Conservation (phyloP, 2,329 filamentous ascomycete species). For the Fusarium algeriense region DNA sequence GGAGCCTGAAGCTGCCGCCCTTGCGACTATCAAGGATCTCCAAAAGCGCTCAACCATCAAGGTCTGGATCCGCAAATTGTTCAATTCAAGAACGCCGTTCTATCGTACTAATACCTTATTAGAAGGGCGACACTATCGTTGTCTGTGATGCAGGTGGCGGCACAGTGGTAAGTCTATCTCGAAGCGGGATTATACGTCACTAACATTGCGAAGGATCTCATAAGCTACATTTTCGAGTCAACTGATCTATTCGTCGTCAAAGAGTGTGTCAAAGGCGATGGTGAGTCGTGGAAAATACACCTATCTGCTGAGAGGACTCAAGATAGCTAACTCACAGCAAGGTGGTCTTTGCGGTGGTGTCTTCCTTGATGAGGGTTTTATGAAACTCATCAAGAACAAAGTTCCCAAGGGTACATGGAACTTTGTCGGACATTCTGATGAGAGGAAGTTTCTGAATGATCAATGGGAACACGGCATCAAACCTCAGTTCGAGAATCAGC, state of each 20-base stretch:
- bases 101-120: neutral
- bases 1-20: conserved; percentile 61
- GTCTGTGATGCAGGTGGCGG: conserved; percentile 56
- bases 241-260: conserved; percentile 47
- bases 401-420: conserved; percentile 22
- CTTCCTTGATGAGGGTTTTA: conserved; percentile 56
- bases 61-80: conserved; percentile 5
- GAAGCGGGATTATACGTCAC: rapidly evolving
- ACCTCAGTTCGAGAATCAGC: conserved; percentile 40
- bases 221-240: conserved; percentile 53
- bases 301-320: rapidly evolving
- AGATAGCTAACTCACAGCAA: conserved; percentile 6
- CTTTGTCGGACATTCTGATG: neutral
- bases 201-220: conserved; percentile 52
- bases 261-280: conserved; percentile 56
- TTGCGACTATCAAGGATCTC: conserved; percentile 53
- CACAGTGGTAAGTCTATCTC: conserved; percentile 47
- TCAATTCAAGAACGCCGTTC: too few relatives aligned
- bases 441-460: conserved; percentile 42
- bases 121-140: conserved; percentile 46
- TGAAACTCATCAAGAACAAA: conserved; percentile 44
- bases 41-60: conserved; percentile 36
- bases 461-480: conserved; percentile 52
- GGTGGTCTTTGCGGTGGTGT: conserved; percentile 56
- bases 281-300: conserved; percentile 24